Evolutionary conservation across 495 filamentous ascomycete species (phyloP), one percentile per base, ranked within the genome.

Genomic region (Penicillium chermesinum): DNA sequence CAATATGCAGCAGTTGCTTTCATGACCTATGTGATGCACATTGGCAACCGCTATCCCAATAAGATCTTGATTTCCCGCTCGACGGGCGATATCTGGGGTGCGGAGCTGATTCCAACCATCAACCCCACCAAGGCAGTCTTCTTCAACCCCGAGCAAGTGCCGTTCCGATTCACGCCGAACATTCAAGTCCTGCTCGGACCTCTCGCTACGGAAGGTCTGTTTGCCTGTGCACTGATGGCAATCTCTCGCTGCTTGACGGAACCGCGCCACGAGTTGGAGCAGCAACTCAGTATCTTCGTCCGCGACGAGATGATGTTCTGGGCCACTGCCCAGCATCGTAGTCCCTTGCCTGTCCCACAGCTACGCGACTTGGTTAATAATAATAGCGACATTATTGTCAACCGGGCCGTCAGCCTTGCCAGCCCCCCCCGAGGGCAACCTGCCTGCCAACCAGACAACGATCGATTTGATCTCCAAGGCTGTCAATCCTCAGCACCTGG

Each of bases 271-370:
- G 89, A 96, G 64, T 76, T 99, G 10, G 94, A 96, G 53, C 88
- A 93, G 65, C 88, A 93, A 51, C 78, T 99, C 16, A 86, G 84
- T 46, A 79, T 99, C 53, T 97, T 96, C 61, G 91, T 99, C 45
- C 79, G 91, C 17, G 94, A 99, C 56, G 94, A 99, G 66, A 94
- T 97, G 83, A 89, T 90, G 58, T 95, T 91, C 69, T 97, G 93
- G 93, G 88, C 87, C 55, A 95, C 88, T 7, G 82, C 80, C 46
- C 83, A 86, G 45, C 88, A 95, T 61, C 82, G 88, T 19, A 67
- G 69, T n/a, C 55, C 54, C 12, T 73, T 88, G 41, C 77, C 75
- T 17, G 86, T 91, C 35, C 75, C 70, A 7, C 83, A 87, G 63
- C 72, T 99, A 38, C 79, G 94, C 34, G 89, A 96, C 22, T 79